These are phyloP conservation scores for Triticum urartu DNA, from an alignment of 176 grass and related monocot genomes.

Conservation along the genomic window DNA sequence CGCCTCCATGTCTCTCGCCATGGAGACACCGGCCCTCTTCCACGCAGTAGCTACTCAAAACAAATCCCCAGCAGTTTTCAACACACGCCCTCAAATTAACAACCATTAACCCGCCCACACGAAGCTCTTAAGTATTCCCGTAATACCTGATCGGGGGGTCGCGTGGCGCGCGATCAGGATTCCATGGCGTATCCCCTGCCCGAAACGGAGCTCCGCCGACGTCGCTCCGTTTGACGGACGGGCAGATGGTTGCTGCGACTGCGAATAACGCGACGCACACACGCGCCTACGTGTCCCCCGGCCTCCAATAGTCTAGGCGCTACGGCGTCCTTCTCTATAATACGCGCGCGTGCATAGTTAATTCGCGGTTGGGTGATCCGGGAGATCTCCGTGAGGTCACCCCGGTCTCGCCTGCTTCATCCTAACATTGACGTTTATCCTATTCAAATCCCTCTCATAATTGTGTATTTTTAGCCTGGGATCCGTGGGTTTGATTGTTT, in stretches of 20 bases:
- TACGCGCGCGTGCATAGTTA: conserved; percentile 2
- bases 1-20: conserved; percentile 32
- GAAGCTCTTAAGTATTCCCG: neutral
- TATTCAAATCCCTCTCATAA: neutral
- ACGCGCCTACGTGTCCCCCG: conserved; percentile 19
- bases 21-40: neutral
- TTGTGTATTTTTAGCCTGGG: neutral
- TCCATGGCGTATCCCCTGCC: conserved; percentile 23
- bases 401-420: conserved; percentile 50
- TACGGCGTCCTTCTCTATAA: neutral
- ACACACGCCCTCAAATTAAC: neutral
- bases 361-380: conserved; percentile 23
- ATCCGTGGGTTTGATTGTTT: conserved; percentile 10
- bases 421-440: conserved; percentile 46
- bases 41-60: neutral
- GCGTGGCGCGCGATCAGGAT: conserved; percentile 16
- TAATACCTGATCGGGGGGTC: neutral
- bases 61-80: neutral
- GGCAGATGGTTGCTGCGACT: conserved; percentile 28
- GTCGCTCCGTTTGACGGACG: conserved; percentile 45
- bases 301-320: conserved; percentile 9
- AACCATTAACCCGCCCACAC: neutral
- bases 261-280: conserved; percentile 29
- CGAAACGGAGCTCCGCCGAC: conserved; percentile 28
- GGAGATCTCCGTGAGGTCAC: conserved; percentile 37